These are phyloP conservation scores for Aspergillus taichungensis DNA, from an alignment of 495 filamentous ascomycete species.

Conservation along the genomic window DNA sequence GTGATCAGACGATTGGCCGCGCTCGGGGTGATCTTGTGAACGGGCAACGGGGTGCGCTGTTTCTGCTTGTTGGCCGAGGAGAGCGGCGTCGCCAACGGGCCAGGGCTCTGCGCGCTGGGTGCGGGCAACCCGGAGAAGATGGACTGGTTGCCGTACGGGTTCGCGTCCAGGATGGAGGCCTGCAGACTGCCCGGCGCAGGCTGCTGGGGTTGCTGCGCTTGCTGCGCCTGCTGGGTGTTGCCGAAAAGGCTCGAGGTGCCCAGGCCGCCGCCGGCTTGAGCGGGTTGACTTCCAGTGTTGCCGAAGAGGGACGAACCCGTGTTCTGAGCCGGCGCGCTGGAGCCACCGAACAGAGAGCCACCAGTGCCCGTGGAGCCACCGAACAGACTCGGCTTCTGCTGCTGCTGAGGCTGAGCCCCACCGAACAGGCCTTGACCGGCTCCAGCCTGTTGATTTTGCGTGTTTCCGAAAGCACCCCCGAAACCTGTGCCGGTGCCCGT, in stretches of 20 bases:
- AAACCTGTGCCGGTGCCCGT: constrained; percentile 14
- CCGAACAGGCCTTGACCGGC: constrained; percentile 44
- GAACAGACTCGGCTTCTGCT: constrained; percentile 28
- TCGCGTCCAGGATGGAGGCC: constrained; percentile 63
- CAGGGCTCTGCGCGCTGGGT: constrained; percentile 56
- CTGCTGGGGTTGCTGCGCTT: constrained; percentile 37
- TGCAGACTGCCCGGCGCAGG: constrained; percentile 55
- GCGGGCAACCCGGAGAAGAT: constrained; percentile 65
- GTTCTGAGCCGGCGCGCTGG: constrained; percentile 25
- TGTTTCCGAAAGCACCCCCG: constrained; percentile 20
- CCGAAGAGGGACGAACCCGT: constrained; percentile 53
- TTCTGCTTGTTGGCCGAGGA: constrained; percentile 60
- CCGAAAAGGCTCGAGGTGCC: constrained; percentile 56
- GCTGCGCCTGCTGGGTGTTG: constrained; percentile 40
- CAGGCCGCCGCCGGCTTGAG: constrained; percentile 38
- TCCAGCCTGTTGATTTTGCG: constrained; percentile 22
- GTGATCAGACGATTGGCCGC: constrained; percentile 70
- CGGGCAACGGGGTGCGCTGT: constrained; percentile 67
- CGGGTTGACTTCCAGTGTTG: constrained; percentile 53
- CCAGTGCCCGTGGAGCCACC: constrained; percentile 19
- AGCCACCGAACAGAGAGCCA: constrained; percentile 40
- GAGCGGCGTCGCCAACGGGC: constrained; percentile 83
- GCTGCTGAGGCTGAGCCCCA: constrained; percentile 26
- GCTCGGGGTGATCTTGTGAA: constrained; percentile 79
- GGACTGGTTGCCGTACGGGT: constrained; percentile 75